Conservation (phyloP, 129 eudicot genomes). For the Saposhnikovia divaricata region DNA sequence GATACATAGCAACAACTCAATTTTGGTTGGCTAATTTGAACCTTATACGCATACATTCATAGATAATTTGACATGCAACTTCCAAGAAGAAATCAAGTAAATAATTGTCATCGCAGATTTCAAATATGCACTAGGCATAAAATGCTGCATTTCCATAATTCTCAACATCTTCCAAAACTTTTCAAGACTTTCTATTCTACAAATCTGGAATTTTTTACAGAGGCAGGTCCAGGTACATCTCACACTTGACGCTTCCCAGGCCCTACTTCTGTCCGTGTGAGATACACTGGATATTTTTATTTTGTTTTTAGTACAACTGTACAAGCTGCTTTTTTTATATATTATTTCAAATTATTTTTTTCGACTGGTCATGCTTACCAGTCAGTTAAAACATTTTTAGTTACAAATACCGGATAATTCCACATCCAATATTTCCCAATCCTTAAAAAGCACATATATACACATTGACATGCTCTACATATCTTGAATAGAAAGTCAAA, state of each 20-base stretch:
- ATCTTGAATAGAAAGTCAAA: background rate
- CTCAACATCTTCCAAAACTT: background rate
- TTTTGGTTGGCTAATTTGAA: background rate
- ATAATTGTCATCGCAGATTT: background rate
- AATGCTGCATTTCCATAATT: background rate
- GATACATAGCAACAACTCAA: background rate
- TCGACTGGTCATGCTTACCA: background rate
- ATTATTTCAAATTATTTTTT: too few relatives aligned
- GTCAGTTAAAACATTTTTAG: background rate
- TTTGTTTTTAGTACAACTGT: background rate
- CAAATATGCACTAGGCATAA: background rate
- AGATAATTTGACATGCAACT: background rate
- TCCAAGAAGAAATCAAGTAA: background rate
- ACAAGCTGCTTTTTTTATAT: background rate
- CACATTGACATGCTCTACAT: background rate
- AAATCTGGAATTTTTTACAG: background rate
- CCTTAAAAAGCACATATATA: background rate
- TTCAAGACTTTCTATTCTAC: background rate
- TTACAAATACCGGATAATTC: background rate
- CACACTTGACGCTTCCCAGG: background rate
- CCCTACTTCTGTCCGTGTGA: background rate
- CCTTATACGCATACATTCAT: background rate
- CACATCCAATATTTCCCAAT: background rate
- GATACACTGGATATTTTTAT: background rate
- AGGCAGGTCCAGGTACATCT: background rate